phyloP scores from a whole-genome alignment of 75 land plant genomes.

The Ceratopteris richardii region DNA sequence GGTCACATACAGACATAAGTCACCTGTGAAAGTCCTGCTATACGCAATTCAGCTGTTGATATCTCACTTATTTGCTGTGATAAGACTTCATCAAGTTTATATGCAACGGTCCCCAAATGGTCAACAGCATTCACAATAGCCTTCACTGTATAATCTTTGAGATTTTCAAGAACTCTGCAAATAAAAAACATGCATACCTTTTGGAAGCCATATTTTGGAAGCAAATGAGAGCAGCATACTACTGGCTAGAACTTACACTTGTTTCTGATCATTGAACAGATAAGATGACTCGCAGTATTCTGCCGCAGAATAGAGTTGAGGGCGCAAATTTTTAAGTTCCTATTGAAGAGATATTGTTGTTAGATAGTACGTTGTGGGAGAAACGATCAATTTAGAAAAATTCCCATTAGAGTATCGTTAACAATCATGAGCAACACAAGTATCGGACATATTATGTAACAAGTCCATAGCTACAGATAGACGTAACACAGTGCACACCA shows the following conservation, averaged over 20 bases:
- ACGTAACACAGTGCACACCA: no score
- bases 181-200: constrained; percentile 2
- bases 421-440: no score
- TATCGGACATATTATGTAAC: no score
- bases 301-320: constrained; percentile 96
- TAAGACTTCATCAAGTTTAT: constrained; percentile 77
- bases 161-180: constrained; percentile 84
- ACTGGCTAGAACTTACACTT: constrained; percentile 84
- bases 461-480: no score
- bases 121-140: constrained; percentile 99
- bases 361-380: no score
- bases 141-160: constrained; percentile 91
- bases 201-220: no score
- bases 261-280: constrained; percentile 89
- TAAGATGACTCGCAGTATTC: constrained; percentile 98
- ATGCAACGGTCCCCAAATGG: constrained; percentile 97
- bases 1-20: no score
- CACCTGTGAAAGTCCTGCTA: constrained; percentile 78
- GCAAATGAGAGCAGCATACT: no score
- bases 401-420: no score
- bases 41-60: constrained; percentile 54
- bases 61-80: constrained; percentile 73
- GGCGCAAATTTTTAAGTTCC: constrained; percentile 94
- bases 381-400: no score
- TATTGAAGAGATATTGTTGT: constrained; percentile 14